Conservation (phyloP, 176 grass and related monocot genomes). For the Triticum monococcum region DNA sequence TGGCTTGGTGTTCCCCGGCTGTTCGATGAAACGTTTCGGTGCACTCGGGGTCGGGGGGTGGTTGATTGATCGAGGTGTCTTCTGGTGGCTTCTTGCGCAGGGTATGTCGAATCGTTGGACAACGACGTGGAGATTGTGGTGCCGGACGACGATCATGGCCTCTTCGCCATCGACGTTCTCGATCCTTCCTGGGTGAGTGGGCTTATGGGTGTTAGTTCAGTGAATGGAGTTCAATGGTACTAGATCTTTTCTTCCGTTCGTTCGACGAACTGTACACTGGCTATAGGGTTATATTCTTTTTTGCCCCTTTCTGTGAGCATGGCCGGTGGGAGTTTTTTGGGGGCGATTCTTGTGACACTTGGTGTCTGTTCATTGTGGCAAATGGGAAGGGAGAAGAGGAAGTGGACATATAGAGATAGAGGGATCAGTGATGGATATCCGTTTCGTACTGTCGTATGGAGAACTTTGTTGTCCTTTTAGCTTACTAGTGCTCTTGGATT, state of each 20-base stretch:
- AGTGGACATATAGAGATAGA: background rate
- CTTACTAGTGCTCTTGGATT: background rate
- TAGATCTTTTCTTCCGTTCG: background rate
- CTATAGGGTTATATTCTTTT: background rate
- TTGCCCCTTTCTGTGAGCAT: background rate
- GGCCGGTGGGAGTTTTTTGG: background rate
- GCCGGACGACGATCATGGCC: conserved; percentile 81
- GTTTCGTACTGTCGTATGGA: background rate
- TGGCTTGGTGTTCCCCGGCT: background rate
- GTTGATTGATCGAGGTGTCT: background rate
- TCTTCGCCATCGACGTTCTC: conserved; percentile 88
- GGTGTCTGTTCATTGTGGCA: background rate
- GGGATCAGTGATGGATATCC: background rate
- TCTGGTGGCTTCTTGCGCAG: conserved; percentile 37
- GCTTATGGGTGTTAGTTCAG: background rate
- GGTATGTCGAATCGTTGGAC: conserved; percentile 74
- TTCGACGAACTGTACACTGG: conserved; percentile 28
- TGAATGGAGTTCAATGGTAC: background rate
- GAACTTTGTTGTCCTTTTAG: background rate
- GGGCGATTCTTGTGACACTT: background rate
- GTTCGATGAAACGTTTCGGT: background rate
- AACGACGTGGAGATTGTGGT: conserved; percentile 72
- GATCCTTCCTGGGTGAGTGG: conserved; percentile 97
- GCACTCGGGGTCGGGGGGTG: background rate
- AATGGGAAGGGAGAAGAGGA: background rate